A percentile compares a stretch with the other conserved stretches of the same genome.
phyloP scores from a whole-genome alignment of 2,329 filamentous ascomycete species.

The Hansfordia pulvinata region DNA sequence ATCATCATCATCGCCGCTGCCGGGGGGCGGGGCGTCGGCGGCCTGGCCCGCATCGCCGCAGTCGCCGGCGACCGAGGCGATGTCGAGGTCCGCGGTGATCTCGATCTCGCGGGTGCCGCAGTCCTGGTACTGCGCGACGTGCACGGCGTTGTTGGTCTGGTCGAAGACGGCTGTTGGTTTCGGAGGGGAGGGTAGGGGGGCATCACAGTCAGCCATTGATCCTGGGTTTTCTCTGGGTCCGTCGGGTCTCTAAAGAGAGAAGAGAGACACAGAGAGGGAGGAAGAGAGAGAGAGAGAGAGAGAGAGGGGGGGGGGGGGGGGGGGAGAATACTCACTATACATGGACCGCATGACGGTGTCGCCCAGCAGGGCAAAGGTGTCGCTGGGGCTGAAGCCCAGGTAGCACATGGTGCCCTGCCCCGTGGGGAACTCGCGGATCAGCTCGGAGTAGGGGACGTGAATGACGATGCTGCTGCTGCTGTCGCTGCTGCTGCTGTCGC shows the following conservation, averaged over 20 bases:
- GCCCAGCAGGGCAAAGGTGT: slow-evolving; percentile 37
- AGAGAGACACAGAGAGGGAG: no score
- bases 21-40: no score
- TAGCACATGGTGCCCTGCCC: slow-evolving; percentile 20
- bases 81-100: slow-evolving; percentile 16
- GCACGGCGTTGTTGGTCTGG: slow-evolving; percentile 30
- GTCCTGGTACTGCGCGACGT: slow-evolving; percentile 35
- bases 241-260: no score
- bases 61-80: slow-evolving; percentile 12
- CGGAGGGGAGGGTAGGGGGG: no score
- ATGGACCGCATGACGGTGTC: slow-evolving; percentile 44
- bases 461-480: no score
- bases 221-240: no score
- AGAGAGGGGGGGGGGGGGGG: no score
- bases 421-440: slow-evolving; percentile 24
- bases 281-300: no score
- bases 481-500: no score
- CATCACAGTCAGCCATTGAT: no score
- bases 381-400: slow-evolving; percentile 32
- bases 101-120: slow-evolving; percentile 32
- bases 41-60: no score
- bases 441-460: slow-evolving; percentile 33
- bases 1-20: no score
- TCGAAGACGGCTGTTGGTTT: slow-evolving; percentile 32
- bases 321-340: slow-evolving; percentile 25